Evolutionary conservation across 2,329 filamentous ascomycete species (phyloP).

Genomic region (Tolypocladium paradoxum): DNA sequence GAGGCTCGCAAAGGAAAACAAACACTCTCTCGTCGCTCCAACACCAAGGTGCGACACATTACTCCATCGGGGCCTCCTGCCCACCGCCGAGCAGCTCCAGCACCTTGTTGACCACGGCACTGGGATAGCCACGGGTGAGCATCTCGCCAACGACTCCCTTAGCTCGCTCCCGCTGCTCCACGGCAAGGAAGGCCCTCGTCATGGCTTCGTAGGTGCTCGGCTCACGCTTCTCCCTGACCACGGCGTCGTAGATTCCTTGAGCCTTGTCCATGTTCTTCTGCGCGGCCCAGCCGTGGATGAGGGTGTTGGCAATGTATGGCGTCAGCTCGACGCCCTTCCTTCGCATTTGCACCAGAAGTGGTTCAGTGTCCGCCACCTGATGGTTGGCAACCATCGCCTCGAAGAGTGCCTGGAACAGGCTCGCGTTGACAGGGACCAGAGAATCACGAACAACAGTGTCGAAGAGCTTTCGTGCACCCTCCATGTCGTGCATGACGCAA

Average conservation of each 20-base stretch:
- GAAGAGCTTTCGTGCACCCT: conserved; percentile 71
- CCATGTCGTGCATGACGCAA: conserved; percentile 86
- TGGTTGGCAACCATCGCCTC: conserved; percentile 96
- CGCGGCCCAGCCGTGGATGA: conserved; percentile 93
- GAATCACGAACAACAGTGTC: conserved; percentile 63
- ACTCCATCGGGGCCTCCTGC: conserved; percentile 25
- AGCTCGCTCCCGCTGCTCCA: conserved; percentile 68
- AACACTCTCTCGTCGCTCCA: conserved; percentile 9
- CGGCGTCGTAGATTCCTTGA: conserved; percentile 65
- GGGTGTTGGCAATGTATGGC: conserved; percentile 94
- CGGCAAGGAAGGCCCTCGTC: conserved; percentile 83
- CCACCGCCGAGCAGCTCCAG: conserved; percentile 69
- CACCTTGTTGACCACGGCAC: conserved; percentile 87
- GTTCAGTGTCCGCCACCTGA: conserved; percentile 63
- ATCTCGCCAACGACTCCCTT: conserved; percentile 80
- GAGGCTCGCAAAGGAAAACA: conserved; percentile 4
- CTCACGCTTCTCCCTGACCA: conserved; percentile 71
- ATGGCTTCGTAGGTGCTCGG: conserved; percentile 98
- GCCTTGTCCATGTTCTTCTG: conserved; percentile 73
- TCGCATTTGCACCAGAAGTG: conserved; percentile 67
- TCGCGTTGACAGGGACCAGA: conserved; percentile 63
- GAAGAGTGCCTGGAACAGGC: conserved; percentile 92
- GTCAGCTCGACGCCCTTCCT: conserved; percentile 70
- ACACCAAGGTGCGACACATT: conserved; percentile 7
- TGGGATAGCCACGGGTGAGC: conserved; percentile 79